Conservation (phyloP, 371 early-diverging fungal genomes). For the Mucor mucedo region DNA sequence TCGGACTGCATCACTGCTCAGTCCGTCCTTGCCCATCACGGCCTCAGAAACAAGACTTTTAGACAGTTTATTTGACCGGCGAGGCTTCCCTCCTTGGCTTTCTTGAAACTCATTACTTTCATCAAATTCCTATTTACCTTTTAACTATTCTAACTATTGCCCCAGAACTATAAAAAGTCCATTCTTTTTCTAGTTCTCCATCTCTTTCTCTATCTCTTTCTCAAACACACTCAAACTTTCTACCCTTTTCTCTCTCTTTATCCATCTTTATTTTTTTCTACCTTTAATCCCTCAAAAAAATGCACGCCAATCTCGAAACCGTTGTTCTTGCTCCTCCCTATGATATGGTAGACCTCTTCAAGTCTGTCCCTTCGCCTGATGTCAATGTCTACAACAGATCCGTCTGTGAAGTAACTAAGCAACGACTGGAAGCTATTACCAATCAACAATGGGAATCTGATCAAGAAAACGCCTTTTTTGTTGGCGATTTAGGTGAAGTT, state of each 20-base stretch:
- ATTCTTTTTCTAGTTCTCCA: not conserved
- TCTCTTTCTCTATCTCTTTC: not conserved
- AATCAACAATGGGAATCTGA: slow-evolving; percentile 59
- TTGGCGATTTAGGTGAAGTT: slow-evolving; percentile 90
- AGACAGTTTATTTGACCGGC: slow-evolving; percentile 65
- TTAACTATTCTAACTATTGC: slow-evolving; percentile 10
- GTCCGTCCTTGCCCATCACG: slow-evolving; percentile 71
- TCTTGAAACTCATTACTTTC: slow-evolving; percentile 35
- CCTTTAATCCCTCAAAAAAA: slow-evolving; percentile 5
- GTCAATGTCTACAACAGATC: slow-evolving; percentile 37
- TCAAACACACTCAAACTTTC: not conserved
- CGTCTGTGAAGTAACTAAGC: slow-evolving; percentile 38
- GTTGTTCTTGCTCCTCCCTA: slow-evolving; percentile 33
- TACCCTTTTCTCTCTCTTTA: not conserved
- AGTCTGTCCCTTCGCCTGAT: slow-evolving; percentile 22
- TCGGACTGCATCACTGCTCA: slow-evolving; percentile 57
- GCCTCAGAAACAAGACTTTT: slow-evolving; percentile 69
- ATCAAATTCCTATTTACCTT: slow-evolving; percentile 11
- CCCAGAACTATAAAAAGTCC: not conserved
- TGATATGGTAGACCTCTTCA: slow-evolving; percentile 15
- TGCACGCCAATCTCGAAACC: slow-evolving; percentile 47
- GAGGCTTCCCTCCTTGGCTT: slow-evolving; percentile 74
- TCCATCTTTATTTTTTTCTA: not conserved
- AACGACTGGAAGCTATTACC: slow-evolving; percentile 45
- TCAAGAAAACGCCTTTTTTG: slow-evolving; percentile 91